Base-by-base conservation (phyloP, 306 rosid genomes). In the Casuarina cunninghamiana region DNA sequence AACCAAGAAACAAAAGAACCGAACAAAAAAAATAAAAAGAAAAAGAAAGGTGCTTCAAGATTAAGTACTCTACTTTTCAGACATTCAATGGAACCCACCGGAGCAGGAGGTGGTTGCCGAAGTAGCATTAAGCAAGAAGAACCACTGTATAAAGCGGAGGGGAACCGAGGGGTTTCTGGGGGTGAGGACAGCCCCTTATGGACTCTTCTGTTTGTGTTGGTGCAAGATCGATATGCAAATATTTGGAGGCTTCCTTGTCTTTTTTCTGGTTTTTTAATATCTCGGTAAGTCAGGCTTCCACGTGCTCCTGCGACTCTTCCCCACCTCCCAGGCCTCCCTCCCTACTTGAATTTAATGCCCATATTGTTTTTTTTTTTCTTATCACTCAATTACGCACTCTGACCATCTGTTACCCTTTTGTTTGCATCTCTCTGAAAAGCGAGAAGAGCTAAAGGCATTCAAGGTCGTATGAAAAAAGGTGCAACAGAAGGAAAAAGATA, bases 231-330 rank as follows among this genome's bases (percentile, higher is more conserved):
- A 21, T 4, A 74, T 63, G 71, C 49, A 46, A 77, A 45, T 50
- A 62, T 41, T 35, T 35, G 4, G 21, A 4, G n/a, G 50, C 71
- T 61, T 5, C 55, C 9, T 81, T 81, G 86, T 79, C 76, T 81
- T 74, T 77, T 3, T 84, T 83, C 86, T 42, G 21, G 16, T 67
- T 75, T 81, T 77, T 77, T 51, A 48, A 70, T 60, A 67, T 3
- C 80, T 38, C 35, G 11, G 43, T 17, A 46, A 79, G 89, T 85
- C 92, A 86, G 94, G 70, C 32, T 67, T 81, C 87, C 93, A 88
- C 95, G 93, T 90, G 97, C 95, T 88, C 84, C 85, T 83, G 87
- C 87, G 85, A 83, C 82, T 82, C 84, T 46, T 80, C 82, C 80
- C 74, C 75, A 41, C 39, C 57, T 68, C 72, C 12, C 35, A 10